These are phyloP conservation scores for Ligustrum vulgare DNA, from an alignment of 257 asterid genomes.

Conservation along the genomic window DNA sequence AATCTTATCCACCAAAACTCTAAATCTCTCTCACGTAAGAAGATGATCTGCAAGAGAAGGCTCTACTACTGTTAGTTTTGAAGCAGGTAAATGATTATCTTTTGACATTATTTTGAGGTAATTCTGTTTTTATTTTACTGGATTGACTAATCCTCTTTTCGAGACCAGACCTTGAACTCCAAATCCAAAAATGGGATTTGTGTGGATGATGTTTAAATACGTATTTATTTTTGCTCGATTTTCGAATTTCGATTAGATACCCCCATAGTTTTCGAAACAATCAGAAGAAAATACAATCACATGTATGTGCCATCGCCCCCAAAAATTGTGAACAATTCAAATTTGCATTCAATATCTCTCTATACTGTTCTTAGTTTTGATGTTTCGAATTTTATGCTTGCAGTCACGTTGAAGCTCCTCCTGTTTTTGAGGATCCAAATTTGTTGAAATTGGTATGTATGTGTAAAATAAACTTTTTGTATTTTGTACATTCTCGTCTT, in stretches of 20 bases:
- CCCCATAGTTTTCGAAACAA: slow-evolving; percentile 56
- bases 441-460: slow-evolving; percentile 62
- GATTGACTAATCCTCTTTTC: not conserved
- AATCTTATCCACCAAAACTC: no score
- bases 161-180: not conserved
- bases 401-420: slow-evolving; percentile 76
- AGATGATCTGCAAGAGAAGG: no score
- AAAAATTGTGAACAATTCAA: no score
- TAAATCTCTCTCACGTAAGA: no score
- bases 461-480: slow-evolving; percentile 14
- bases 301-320: no score
- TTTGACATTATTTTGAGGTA: no score
- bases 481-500: not conserved
- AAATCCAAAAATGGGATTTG: slow-evolving; percentile 35
- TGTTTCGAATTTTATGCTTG: slow-evolving; percentile 17
- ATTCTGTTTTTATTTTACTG: no score
- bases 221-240: slow-evolving; percentile 49
- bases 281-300: slow-evolving; percentile 54
- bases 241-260: slow-evolving; percentile 45
- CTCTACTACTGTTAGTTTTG: no score
- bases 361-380: not conserved
- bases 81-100: no score
- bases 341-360: not conserved
- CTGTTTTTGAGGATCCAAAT: slow-evolving; percentile 88
- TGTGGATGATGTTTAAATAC: slow-evolving; percentile 52